Evolutionary conservation across 2,329 filamentous ascomycete species (phyloP).

Genomic region (Penicillium frequentans): DNA sequence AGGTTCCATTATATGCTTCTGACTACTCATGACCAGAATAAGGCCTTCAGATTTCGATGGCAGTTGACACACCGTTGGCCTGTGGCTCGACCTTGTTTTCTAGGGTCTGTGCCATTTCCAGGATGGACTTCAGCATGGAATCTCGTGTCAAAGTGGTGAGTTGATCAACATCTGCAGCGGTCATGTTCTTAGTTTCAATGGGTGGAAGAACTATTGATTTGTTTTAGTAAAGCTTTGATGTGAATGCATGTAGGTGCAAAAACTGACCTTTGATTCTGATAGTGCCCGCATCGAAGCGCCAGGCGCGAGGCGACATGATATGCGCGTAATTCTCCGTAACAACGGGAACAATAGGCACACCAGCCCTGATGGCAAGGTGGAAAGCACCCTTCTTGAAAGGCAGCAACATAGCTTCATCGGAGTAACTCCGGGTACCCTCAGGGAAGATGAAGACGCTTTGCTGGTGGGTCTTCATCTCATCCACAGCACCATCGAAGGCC

Average conservation of each 20-base stretch:
- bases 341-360: constrained; percentile 87
- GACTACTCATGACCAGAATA: background rate
- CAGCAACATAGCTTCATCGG: constrained; percentile 74
- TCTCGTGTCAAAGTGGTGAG: constrained; percentile 68
- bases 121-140: constrained; percentile 67
- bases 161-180: constrained; percentile 72
- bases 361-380: constrained; percentile 89
- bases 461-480: constrained; percentile 69
- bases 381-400: constrained; percentile 99
- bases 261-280: constrained; percentile 73
- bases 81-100: constrained; percentile 18
- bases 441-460: constrained; percentile 61
- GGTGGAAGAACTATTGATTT: constrained; percentile 68
- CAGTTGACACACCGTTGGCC: constrained; percentile 31
- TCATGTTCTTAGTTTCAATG: constrained; percentile 73
- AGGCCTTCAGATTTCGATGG: constrained; percentile 36
- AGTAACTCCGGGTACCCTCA: constrained; percentile 90
- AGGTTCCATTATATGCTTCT: background rate
- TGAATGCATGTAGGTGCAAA: background rate
- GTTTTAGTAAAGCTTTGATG: background rate
- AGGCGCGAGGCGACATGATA: constrained; percentile 63
- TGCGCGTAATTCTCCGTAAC: constrained; percentile 79
- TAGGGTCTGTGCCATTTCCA: constrained; percentile 40
- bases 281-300: constrained; percentile 65
- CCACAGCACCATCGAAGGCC: constrained; percentile 80